Percentiles rank a stretch among this genome's conserved stretches.
phyloP scores from a whole-genome alignment of 2,329 filamentous ascomycete species.

The Microthyrium microscopicum region DNA sequence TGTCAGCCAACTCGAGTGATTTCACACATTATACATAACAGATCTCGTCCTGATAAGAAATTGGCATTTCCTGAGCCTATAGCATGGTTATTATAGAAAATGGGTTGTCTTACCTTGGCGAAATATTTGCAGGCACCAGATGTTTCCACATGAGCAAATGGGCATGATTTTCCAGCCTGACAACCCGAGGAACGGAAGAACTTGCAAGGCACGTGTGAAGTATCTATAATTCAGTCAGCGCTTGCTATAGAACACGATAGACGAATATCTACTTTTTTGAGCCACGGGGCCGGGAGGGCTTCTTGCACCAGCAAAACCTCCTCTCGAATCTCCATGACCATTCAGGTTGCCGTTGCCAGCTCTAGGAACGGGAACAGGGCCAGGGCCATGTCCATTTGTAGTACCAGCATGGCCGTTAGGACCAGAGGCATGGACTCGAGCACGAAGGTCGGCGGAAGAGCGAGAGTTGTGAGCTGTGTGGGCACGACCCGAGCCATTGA shows the following conservation, averaged over 20 bases:
- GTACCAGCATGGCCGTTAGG: too few relatives aligned
- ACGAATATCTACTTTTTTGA: constrained; percentile 8
- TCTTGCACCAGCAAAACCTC: constrained; percentile 8
- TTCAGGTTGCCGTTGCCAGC: constrained; percentile 15
- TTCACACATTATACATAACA: neutral
- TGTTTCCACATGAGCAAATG: constrained; percentile 80
- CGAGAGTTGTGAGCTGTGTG: too few relatives aligned
- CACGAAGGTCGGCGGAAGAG: too few relatives aligned
- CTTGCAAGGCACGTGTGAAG: constrained; percentile 95
- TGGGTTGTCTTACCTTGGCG: constrained; percentile 54
- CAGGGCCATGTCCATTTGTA: constrained; percentile 19
- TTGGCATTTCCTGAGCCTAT: neutral
- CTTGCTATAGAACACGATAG: neutral
- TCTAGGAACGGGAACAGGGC: constrained; percentile 20
- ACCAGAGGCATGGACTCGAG: too few relatives aligned
- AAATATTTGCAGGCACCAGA: constrained; percentile 94
- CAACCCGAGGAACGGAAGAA: constrained; percentile 96
- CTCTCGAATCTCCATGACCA: constrained; percentile 12
- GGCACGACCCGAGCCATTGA: too few relatives aligned
- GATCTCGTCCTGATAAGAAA: neutral
- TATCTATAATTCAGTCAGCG: constrained; percentile 40
- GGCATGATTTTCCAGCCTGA: constrained; percentile 89
- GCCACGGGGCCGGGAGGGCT: constrained; percentile 4
- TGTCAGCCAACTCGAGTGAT: constrained; percentile 4
- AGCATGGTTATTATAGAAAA: neutral